phyloP scores from a whole-genome alignment of 139 green algal species.

The Chlamydomonas applanata region DNA sequence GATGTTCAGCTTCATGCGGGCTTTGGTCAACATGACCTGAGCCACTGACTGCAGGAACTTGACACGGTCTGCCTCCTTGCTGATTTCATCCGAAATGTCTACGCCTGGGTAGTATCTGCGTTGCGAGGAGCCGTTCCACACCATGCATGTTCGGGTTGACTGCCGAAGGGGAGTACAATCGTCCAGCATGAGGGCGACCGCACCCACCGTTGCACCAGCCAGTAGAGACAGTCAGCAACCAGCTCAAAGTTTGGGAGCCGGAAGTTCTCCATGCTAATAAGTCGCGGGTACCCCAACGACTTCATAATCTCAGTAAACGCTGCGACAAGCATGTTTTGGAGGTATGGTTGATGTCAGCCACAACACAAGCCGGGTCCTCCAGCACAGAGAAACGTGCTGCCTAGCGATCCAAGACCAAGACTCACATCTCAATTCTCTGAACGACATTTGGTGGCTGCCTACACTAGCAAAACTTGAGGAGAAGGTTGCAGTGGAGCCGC shows the following conservation, averaged over 20 bases:
- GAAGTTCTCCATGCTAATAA: constrained; percentile 82
- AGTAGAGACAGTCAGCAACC: constrained; percentile 79
- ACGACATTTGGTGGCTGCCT: constrained; percentile 33
- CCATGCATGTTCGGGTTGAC: not conserved
- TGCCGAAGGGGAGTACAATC: not conserved
- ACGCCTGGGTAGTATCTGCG: constrained; percentile 55
- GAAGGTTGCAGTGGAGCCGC: too few relatives aligned
- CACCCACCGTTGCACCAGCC: constrained; percentile 70
- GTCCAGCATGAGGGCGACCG: not conserved
- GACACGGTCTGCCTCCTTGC: constrained; percentile 69
- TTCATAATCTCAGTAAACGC: constrained; percentile 77
- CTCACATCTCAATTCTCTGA: constrained; percentile 55
- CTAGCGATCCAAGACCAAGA: not conserved
- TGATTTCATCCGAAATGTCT: constrained; percentile 72
- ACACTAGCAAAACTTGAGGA: too few relatives aligned
- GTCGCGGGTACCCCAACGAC: constrained; percentile 65
- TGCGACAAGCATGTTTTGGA: constrained; percentile 25
- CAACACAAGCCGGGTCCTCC: not conserved
- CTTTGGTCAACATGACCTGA: constrained; percentile 67
- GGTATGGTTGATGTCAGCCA: not conserved
- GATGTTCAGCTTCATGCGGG: constrained; percentile 81
- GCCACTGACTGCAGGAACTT: constrained; percentile 68
- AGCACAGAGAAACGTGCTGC: not conserved
- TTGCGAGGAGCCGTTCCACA: not conserved
- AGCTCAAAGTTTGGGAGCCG: constrained; percentile 80